phyloP scores from a whole-genome alignment of 108 stramenopile species.

The Aurantiochytrium sp. region DNA sequence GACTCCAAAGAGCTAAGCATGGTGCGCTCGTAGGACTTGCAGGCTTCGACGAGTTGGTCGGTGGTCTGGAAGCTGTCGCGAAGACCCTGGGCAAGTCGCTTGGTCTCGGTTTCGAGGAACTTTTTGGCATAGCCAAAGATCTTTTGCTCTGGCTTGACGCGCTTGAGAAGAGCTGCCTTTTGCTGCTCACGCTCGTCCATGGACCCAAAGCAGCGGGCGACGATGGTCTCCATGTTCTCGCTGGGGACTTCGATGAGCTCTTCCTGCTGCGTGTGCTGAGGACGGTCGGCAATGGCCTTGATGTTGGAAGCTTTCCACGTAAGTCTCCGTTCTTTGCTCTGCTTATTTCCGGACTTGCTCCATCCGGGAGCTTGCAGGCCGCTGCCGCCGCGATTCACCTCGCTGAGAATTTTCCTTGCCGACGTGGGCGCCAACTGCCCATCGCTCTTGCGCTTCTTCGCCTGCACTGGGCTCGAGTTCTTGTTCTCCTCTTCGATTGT shows the following conservation, averaged over 20 bases:
- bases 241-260: neutral
- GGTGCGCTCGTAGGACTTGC: neutral
- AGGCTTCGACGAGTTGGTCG: neutral
- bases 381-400: neutral
- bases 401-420: neutral
- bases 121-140: neutral
- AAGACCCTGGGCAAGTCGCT: neutral
- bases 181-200: neutral
- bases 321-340: neutral
- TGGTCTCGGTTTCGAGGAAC: neutral
- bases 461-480: neutral
- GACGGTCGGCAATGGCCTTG: too few species aligned
- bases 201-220: neutral
- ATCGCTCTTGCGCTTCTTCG: neutral
- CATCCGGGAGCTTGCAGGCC: neutral
- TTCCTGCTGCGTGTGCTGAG: neutral
- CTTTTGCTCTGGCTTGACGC: slow-evolving; percentile 16
- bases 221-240: neutral
- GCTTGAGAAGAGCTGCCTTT: neutral
- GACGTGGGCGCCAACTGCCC: neutral
- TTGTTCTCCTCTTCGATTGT: neutral
- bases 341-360: neutral
- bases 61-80: neutral
- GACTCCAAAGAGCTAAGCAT: neutral
- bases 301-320: neutral